Percentiles rank a stretch among this genome's conserved stretches.
phyloP scores from a whole-genome alignment of 2,329 filamentous ascomycete genomes.

The Hypoxylon sp. region DNA sequence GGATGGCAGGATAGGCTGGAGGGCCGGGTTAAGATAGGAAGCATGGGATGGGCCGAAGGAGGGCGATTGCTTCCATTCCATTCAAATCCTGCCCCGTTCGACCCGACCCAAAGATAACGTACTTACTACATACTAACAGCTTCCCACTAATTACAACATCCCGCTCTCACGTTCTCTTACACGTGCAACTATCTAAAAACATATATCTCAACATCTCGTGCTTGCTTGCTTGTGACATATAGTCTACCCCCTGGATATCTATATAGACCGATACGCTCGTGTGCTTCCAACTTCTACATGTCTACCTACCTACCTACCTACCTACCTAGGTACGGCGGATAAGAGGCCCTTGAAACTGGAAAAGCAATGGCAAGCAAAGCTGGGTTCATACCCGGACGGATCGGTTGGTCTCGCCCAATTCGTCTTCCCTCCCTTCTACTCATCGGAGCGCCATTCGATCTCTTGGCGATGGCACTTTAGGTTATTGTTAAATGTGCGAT shows the following conservation, averaged over 20 bases:
- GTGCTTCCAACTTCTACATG: no score
- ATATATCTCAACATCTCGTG: no score
- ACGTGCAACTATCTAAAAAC: background rate
- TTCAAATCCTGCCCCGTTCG: background rate
- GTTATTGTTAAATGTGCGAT: conserved; percentile 38
- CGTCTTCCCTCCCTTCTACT: conserved; percentile 15
- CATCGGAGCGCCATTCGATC: conserved; percentile 33
- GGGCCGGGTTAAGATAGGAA: conserved; percentile 19
- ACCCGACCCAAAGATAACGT: conserved; percentile 15
- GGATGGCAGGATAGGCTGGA: background rate
- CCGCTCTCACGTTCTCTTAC: no score
- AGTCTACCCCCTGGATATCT: no score
- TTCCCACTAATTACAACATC: conserved; percentile 2
- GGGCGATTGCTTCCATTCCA: conserved; percentile 2
- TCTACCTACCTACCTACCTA: no score
- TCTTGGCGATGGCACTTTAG: conserved; percentile 39
- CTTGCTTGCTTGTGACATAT: no score
- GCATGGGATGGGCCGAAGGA: conserved; percentile 13
- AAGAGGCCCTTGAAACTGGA: conserved; percentile 2
- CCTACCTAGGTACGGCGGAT: no score
- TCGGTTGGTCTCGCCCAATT: conserved; percentile 36
- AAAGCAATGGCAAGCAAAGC: background rate
- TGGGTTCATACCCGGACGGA: conserved; percentile 24
- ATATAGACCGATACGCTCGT: no score
- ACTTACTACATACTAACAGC: conserved; percentile 19